phyloP scores from a whole-genome alignment of 2,329 filamentous ascomycete species.

The Orbilia quercus region DNA sequence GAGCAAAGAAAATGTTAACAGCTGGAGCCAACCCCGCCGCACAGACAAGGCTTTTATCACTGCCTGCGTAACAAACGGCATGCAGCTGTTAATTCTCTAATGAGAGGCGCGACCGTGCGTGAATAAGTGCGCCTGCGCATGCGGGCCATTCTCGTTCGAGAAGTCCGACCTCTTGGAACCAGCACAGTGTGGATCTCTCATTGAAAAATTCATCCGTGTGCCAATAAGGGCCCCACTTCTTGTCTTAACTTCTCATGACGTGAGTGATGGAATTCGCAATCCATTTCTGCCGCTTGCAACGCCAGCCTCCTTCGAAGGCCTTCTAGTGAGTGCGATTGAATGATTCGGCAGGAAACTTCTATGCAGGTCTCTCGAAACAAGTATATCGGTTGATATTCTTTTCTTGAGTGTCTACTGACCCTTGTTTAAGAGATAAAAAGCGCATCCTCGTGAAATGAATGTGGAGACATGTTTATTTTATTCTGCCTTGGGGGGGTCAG shows the following conservation, averaged over 20 bases:
- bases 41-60: conserved; percentile 28
- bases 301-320: conserved; percentile 43
- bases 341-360: conserved; percentile 17
- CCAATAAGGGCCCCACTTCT: conserved; percentile 48
- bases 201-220: conserved; percentile 55
- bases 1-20: conserved; percentile 5
- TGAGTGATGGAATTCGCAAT: conserved; percentile 56
- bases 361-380: conserved; percentile 35
- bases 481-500: conserved; percentile 22
- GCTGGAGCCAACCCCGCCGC: conserved; percentile 13
- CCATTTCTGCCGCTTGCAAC: conserved; percentile 49
- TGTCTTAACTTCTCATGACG: conserved; percentile 54
- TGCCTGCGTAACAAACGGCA: conserved; percentile 26
- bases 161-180: conserved; percentile 17
- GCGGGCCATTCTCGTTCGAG: conserved; percentile 31
- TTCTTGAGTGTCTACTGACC: conserved; percentile 24
- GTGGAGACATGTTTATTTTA: conserved; percentile 53
- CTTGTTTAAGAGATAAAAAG: conserved; percentile 30
- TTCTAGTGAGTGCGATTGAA: conserved; percentile 18
- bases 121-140: conserved; percentile 22
- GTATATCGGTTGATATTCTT: conserved; percentile 20
- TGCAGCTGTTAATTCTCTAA: conserved; percentile 13
- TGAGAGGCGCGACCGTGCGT: conserved; percentile 40
- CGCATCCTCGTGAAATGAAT: conserved; percentile 33
- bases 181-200: conserved; percentile 32